Evolutionary conservation across 2,329 filamentous ascomycete species (phyloP).

Genomic region (Penicillium sumatraense): DNA sequence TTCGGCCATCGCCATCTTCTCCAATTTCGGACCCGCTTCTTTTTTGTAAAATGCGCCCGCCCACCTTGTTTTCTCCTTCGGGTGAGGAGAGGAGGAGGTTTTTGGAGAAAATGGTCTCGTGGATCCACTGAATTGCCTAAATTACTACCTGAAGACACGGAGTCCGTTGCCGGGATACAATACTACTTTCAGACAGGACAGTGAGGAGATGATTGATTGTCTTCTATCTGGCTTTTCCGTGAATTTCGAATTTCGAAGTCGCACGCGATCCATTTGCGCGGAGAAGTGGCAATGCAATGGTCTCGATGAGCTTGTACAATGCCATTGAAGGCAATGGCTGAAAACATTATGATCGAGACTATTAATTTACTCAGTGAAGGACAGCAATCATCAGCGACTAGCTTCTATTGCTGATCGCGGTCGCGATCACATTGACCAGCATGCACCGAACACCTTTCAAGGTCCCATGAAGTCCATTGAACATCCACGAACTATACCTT

Average conservation of each 20-base stretch:
- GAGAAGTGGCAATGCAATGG: neutral
- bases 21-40: constrained; percentile 24
- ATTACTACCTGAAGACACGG: neutral
- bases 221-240: neutral
- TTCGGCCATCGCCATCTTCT: constrained; percentile 21
- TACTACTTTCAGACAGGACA: constrained; percentile 4
- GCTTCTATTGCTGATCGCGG: no score
- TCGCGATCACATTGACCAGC: no score
- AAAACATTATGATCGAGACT: no score
- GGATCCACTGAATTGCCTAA: constrained; percentile 12
- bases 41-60: neutral
- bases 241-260: no score
- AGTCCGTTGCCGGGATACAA: constrained; percentile 2
- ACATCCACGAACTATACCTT: no score
- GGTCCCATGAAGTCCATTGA: no score
- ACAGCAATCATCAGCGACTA: no score
- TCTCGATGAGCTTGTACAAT: no score
- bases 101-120: constrained; percentile 22
- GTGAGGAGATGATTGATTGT: neutral
- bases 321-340: no score
- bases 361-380: no score
- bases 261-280: neutral
- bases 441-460: no score
- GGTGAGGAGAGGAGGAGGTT: constrained; percentile 27
- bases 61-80: constrained; percentile 7